Base-by-base conservation (phyloP, 176 grass and related monocot species). In the Oryza meridionalis region DNA sequence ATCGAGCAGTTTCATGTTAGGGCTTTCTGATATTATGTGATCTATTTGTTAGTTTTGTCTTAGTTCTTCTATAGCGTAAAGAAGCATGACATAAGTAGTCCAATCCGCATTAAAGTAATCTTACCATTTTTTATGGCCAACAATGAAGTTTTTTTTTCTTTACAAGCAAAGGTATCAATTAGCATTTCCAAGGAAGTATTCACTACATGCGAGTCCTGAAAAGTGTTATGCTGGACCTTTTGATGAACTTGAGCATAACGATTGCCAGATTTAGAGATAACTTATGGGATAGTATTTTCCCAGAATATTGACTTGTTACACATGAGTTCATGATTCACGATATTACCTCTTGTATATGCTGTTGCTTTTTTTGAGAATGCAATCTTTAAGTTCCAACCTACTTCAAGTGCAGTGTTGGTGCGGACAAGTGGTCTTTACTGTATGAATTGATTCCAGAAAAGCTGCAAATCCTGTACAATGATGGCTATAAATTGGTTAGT, bases 401-500 rank as follows among this genome's bases (percentile, higher is more conserved):
- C 47, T 85, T 15, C 76, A 44, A 37, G 15, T 91, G 82, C 90
- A 94, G 96, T 74, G 53, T 53, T 90, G 96, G 93, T 89, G 85
- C 93, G 31, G 77, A 92, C 83, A 84, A 92, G 76, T 98, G 96
- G 96, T 93, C 91, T 17, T 82, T 98, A 79, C 88, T 90, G 83
- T 78, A 88, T 82, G 65, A 86, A 81, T 91, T 86, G 45, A 91
- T 98, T 84, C 96, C 91, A 55, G 71, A 89, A 35, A 93, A 93
- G 79, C 66, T 98, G 82, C 80, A 95, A 83, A 86, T 27, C 49
- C 86, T 98, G 66, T 88, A 98, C 45, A 59, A 86, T 4, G 70
- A 89, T 77, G 89, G 96, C 72, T 98, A 88, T 70, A 98, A 93
- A 68, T 81, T 98, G 95, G 95, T 98, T 85, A 81, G 87, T 89